Conservation (phyloP, 164 flowering plant species). For the Annona squamosa region DNA sequence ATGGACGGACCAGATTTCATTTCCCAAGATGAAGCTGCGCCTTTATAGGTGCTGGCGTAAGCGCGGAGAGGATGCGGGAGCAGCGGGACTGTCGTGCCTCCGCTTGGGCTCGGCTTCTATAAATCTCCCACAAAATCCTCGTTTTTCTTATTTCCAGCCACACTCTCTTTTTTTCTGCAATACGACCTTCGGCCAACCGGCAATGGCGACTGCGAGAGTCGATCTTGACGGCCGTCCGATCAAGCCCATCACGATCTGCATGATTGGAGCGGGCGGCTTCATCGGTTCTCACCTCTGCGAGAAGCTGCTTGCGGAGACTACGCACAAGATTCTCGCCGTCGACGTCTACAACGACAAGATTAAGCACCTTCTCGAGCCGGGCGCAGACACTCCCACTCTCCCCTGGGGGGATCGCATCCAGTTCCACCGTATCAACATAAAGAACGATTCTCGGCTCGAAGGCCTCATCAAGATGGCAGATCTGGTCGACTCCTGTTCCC, state of each 20-base stretch:
- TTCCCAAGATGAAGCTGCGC: no score
- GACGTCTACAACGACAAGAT: constrained; percentile 33
- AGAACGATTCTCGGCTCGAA: constrained; percentile 93
- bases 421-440: constrained; percentile 93
- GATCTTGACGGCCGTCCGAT: constrained; percentile 33
- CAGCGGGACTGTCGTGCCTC: no score
- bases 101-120: no score
- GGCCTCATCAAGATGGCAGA: constrained; percentile 94
- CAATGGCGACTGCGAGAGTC: constrained; percentile 9
- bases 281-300: constrained; percentile 39
- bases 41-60: no score
- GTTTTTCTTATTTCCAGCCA: background rate
- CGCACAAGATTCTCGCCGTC: constrained; percentile 26
- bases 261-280: constrained; percentile 38
- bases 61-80: no score
- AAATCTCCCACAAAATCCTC: background rate
- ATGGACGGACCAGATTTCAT: no score
- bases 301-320: constrained; percentile 25
- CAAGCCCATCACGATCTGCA: constrained; percentile 26
- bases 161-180: background rate
- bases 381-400: constrained; percentile 1
- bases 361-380: constrained; percentile 25
- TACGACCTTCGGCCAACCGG: background rate
- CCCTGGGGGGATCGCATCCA: constrained; percentile 73
- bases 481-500: constrained; percentile 44